Conservation (phyloP, 202 grass and related monocot genomes). For the Digitaria exilis region DNA sequence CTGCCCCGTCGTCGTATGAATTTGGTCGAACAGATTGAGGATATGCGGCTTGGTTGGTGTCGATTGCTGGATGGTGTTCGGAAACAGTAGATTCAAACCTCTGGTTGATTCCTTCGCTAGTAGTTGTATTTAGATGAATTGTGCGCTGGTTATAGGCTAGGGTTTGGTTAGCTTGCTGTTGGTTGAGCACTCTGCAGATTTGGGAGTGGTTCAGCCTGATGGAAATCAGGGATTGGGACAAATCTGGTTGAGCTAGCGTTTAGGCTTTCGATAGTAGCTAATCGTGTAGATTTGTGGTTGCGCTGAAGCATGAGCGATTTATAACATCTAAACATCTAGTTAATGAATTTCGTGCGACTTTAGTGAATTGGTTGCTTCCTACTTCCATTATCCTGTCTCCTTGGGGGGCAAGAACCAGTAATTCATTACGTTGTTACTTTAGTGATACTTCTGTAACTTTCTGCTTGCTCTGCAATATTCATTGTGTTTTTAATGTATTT, state of each 20-base stretch:
- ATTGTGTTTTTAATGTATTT: background rate
- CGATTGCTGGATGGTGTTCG: background rate
- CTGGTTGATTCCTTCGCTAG: background rate
- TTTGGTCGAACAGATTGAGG: background rate
- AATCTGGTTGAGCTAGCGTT: background rate
- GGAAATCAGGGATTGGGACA: background rate
- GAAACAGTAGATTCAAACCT: background rate
- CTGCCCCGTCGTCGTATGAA: background rate
- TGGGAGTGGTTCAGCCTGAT: background rate
- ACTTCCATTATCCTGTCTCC: background rate
- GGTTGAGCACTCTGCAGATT: background rate
- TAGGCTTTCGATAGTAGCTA: background rate
- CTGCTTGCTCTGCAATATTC: background rate
- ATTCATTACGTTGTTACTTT: too few relatives aligned
- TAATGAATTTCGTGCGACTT: background rate
- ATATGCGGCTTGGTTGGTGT: background rate
- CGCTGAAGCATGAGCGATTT: background rate
- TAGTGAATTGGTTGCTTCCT: background rate
- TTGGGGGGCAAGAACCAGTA: background rate
- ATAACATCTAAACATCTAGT: constrained; percentile 4
- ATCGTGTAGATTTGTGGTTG: background rate
- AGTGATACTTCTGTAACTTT: background rate
- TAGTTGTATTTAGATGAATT: background rate
- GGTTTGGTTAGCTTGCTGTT: background rate
- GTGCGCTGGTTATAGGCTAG: background rate